Base-by-base conservation (phyloP, 2,329 filamentous ascomycete genomes). In the Aureobasidium lini region DNA sequence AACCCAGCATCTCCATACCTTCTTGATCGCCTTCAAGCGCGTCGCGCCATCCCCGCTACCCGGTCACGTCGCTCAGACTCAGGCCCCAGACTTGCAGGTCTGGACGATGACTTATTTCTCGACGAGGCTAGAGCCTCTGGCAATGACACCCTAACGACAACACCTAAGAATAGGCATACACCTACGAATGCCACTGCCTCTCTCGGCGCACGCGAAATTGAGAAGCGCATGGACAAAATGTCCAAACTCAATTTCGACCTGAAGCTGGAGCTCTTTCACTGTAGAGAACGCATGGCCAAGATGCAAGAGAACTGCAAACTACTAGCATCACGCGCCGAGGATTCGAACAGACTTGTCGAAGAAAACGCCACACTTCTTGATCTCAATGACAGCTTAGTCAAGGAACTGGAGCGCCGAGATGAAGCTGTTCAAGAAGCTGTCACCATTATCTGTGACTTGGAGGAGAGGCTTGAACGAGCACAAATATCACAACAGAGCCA, bases 241-340 rank as follows among this genome's bases (percentile, higher is more conserved):
- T 84, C 86, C 70, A 90, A 90, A 68, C 83, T 89, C 72, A 90
- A 90, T 66, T 90, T 90, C 65, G 86, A 89, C 64, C 77, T 90
- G 43, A 90, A 90, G 70, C 76, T 90, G 34, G 86, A 90, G 68
- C 72, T 90, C 1, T 88, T 81, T 65, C 86, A 90, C 67, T 80
- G 85, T 6, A 79, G 87, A 31, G 82, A 90, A 71, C 79, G 81
- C 57, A 84, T 87, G 66, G 78, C 77, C 8, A 75, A 74, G 23
- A 66, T 89, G 36, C 85, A 89, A 66, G 76, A 80, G 36, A 76
- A 78, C 42, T 65, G 85, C n/a, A 79, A 84, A 39, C 70, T 70
- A 4, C 73, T 88, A 16, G 81, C 84, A 62, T 70, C 72, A 7
- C 78, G 84, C 57, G 79, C 81, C 62, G 72, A 71, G 50, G 65